Conservation (phyloP, 805 yeast genomes). For the Wickerhamiella sergipiensis region DNA sequence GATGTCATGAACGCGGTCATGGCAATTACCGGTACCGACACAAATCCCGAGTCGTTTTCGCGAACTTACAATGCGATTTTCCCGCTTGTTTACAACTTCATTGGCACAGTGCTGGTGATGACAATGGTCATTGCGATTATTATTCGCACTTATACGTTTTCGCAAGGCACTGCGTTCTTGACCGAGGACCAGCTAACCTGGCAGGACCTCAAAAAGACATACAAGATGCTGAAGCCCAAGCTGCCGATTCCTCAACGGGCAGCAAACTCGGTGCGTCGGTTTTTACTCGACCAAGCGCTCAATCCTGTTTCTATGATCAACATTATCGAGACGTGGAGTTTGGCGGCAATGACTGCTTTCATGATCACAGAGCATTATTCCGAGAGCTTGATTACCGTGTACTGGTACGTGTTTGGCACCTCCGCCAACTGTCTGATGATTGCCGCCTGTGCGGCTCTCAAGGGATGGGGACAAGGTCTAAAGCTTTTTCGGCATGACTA, state of each 20-base stretch:
- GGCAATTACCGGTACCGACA: constrained; percentile 58
- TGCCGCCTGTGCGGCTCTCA: neutral
- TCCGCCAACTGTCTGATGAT: constrained; percentile 25
- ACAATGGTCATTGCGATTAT: constrained; percentile 83
- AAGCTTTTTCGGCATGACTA: constrained; percentile 35
- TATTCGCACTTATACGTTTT: constrained; percentile 64
- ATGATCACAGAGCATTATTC: constrained; percentile 58
- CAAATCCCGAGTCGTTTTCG: constrained; percentile 42
- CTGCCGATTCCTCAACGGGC: constrained; percentile 16
- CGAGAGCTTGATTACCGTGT: constrained; percentile 20
- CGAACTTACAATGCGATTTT: constrained; percentile 62
- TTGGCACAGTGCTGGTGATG: constrained; percentile 71
- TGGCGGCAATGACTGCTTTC: constrained; percentile 43
- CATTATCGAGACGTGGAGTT: constrained; percentile 19
- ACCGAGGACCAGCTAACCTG: constrained; percentile 76
- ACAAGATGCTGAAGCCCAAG: constrained; percentile 37
- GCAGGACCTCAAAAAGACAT: constrained; percentile 64
- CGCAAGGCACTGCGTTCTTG: constrained; percentile 77
- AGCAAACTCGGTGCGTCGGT: constrained; percentile 17
- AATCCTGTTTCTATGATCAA: constrained; percentile 7
- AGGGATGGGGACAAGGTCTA: constrained; percentile 21
- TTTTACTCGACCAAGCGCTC: constrained; percentile 7
- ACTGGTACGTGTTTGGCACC: constrained; percentile 29
- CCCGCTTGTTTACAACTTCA: constrained; percentile 60
- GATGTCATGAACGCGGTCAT: constrained; percentile 60